Base-by-base conservation (phyloP, 2,329 filamentous ascomycete species). In the Byssochlamys sp. region DNA sequence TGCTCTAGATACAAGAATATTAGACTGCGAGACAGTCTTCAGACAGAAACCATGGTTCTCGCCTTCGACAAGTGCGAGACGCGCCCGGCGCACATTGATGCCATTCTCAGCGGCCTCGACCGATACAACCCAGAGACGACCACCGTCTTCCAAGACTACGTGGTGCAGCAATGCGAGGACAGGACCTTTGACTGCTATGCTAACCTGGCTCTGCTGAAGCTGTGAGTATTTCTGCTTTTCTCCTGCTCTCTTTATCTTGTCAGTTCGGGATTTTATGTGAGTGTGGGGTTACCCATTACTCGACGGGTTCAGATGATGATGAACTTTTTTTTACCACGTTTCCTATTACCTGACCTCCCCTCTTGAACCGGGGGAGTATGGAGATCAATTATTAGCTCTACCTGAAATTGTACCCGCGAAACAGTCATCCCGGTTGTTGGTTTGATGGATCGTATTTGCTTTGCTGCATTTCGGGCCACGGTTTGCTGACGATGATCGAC, bases 51-150 rank as follows among this genome's bases (percentile, higher is more conserved):
- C 49, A 70, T 70, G 67, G 67, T 57, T 54, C 66, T 70, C 64
- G 76, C 84, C 60, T 88, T 88, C 79, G 92, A 96, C 82, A 89
- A 91, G 77, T 89, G 90, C 80, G 86, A 90, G 69, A 90, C 96
- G 77, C 83, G 94, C 75, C 92, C 94, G 67, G 89, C 94, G 66
- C 86, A 94, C 75, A 95, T 99, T 77, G 88, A 90, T 73, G 82
- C 80, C 75, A 96, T 99, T 71, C 90, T 99, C 72, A 96, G 92
- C 78, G 92, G 94, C 67, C 89, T 99, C 63, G 94, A 99, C 78
- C 85, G 94, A 71, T 99, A 99, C 81, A 99, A 99, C 77, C 94
- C 94, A 49, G 94, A 99, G 80, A 96, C 94, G 55, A 95, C 95
- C 54, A 84, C 84, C 61, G 83, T 89, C 65, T 94, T 99, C 76